Percentiles rank a stretch among this genome's conserved stretches.
phyloP scores from a whole-genome alignment of 495 filamentous ascomycete species.

The Peziza echinospora region DNA sequence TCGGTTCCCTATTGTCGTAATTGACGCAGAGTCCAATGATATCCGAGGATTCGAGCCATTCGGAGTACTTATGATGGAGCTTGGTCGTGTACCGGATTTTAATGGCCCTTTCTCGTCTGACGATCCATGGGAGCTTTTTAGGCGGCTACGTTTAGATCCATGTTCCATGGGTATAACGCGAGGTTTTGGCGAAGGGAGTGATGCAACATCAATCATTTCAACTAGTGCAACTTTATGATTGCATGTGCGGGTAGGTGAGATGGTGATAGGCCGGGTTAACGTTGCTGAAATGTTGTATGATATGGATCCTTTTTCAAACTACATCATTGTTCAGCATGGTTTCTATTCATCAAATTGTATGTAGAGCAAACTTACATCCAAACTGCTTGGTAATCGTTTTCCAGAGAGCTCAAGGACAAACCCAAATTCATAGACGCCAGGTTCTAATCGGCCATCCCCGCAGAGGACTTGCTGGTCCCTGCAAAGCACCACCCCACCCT shows the following conservation, averaged over 20 bases:
- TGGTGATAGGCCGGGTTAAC: constrained; percentile 70
- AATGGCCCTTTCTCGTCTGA: constrained; percentile 7
- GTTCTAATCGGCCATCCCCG: constrained; percentile 67
- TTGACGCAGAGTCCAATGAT: constrained; percentile 5
- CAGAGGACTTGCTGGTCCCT: constrained; percentile 80
- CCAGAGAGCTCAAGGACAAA: constrained; percentile 66
- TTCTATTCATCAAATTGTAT: too few relatives aligned
- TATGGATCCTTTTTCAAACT: constrained; percentile 93
- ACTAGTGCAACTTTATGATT: constrained; percentile 58
- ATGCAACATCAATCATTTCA: constrained; percentile 46
- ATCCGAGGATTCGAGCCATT: constrained; percentile 6
- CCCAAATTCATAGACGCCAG: constrained; percentile 75
- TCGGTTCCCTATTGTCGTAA: too few relatives aligned
- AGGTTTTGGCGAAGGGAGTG: constrained; percentile 36
- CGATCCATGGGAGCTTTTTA: constrained; percentile 22
- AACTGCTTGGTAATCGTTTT: constrained; percentile 71
- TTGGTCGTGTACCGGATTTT: constrained; percentile 5
- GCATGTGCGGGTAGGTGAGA: constrained; percentile 55
- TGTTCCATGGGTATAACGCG: constrained; percentile 67
- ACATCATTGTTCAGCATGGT: constrained; percentile 1
- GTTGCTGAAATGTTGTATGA: constrained; percentile 78
- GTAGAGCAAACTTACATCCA: constrained; percentile 75
- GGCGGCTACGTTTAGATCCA: constrained; percentile 27
- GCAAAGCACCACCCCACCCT: constrained; percentile 69
- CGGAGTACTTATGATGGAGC: constrained; percentile 6